A percentile compares a stretch with the other conserved stretches of the same genome.
Conservation (phyloP, 768 basidiomycete genomes). For the Gelatoporia subvermispora region DNA sequence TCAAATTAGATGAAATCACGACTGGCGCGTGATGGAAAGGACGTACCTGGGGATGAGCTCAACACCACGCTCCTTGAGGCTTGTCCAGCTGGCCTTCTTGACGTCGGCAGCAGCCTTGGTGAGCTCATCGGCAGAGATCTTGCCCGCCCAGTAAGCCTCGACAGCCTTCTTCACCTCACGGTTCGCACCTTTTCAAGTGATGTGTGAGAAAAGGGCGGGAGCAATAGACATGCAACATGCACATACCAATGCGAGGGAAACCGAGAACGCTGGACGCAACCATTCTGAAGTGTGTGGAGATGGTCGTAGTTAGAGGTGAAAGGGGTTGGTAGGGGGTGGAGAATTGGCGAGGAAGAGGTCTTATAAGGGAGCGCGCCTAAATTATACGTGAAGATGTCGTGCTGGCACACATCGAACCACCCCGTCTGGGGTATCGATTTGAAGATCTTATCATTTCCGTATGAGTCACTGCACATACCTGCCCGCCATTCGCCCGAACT, state of each 20-base stretch:
- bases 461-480: conserved; percentile 2
- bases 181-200: conserved; percentile 61
- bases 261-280: conserved; percentile 52
- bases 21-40: conserved; percentile 13
- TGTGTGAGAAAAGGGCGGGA: not conserved
- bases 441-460: conserved; percentile 10
- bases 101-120: conserved; percentile 83
- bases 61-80: conserved; percentile 79
- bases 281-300: conserved; percentile 25
- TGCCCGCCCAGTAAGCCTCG: conserved; percentile 97
- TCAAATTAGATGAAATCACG: conserved; percentile 16
- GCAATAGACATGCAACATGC: not conserved
- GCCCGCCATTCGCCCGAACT: no score
- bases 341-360: conserved; percentile 1
- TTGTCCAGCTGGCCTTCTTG: conserved; percentile 84
- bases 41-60: conserved; percentile 87
- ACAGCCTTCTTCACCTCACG: conserved; percentile 97
- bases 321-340: conserved; percentile 15
- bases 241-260: conserved; percentile 53
- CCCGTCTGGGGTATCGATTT: not conserved
- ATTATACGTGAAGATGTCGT: no score
- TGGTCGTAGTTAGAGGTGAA: conserved; percentile 11
- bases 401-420: no score
- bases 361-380: no score
- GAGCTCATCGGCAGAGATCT: conserved; percentile 82